Conservation (phyloP, 192 early-diverging fungal species). For the Chytriomyces sp. region DNA sequence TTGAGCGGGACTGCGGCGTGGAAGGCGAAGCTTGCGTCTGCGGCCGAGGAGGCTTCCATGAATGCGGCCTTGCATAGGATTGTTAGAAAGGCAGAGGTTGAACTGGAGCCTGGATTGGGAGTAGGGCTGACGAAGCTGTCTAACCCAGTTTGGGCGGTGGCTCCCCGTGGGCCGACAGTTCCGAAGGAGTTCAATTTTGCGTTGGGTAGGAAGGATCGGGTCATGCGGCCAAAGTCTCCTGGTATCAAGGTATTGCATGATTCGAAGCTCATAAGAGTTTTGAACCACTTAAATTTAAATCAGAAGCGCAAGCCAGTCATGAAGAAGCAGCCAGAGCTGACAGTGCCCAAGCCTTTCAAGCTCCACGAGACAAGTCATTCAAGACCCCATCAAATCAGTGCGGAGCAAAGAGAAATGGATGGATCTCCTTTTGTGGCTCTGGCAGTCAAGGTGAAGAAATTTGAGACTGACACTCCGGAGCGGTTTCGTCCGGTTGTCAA, state of each 20-base stretch:
- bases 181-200: constrained; percentile 48
- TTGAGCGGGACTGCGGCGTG: background rate
- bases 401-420: constrained; percentile 4
- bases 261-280: background rate
- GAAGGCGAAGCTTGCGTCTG: background rate
- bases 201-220: constrained; percentile 10
- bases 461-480: constrained; percentile 36
- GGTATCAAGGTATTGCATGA: constrained; percentile 27
- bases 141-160: too few species aligned
- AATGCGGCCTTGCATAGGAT: too few species aligned
- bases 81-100: too few species aligned
- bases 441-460: constrained; percentile 39
- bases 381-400: background rate
- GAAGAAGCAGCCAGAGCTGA: constrained; percentile 38
- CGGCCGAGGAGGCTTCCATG: background rate
- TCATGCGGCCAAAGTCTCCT: background rate
- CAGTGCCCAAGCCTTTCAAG: constrained; percentile 55
- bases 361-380: constrained; percentile 36
- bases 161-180: constrained; percentile 30
- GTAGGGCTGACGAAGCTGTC: too few species aligned
- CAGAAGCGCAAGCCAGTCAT: constrained; percentile 17
- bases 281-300: background rate
- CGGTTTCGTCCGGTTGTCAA: constrained; percentile 29
- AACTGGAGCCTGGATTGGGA: too few species aligned
- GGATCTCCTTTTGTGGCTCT: constrained; percentile 54